These are phyloP conservation scores for Pulchroboletus neoregius DNA, from an alignment of 1,284 basidiomycete species.

Conservation along the genomic window DNA sequence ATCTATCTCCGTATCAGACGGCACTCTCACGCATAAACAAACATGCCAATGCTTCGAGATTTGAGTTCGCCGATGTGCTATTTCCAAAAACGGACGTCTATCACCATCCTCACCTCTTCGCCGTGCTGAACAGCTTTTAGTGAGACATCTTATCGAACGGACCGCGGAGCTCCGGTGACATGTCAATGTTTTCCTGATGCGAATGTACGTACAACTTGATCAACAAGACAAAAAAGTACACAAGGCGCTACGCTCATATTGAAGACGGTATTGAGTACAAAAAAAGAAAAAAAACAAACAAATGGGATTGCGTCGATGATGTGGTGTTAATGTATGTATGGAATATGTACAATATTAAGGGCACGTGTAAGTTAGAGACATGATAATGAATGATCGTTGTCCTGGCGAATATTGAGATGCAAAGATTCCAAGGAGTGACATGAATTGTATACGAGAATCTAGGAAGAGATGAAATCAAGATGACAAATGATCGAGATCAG, in stretches of 20 bases:
- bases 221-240: constrained; percentile 27
- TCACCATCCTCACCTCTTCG: constrained; percentile 1
- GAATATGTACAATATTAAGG: constrained; percentile 39
- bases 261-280: constrained; percentile 28
- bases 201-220: constrained; percentile 13
- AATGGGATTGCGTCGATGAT: constrained; percentile 31
- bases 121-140: constrained; percentile 10
- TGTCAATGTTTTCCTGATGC: constrained; percentile 4
- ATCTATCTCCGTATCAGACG: constrained; percentile 21
- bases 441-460: constrained; percentile 36
- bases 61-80: constrained; percentile 12
- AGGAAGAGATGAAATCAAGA: constrained; percentile 36
- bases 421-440: constrained; percentile 35
- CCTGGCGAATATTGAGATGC: constrained; percentile 35
- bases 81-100: constrained; percentile 12
- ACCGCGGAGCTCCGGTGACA: constrained; percentile 33
- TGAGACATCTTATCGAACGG: constrained; percentile 1
- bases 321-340: constrained; percentile 32
- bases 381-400: constrained; percentile 39
- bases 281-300: constrained; percentile 17
- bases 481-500: constrained; percentile 42
- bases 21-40: neutral
- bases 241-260: constrained; percentile 26
- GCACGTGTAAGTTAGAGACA: constrained; percentile 35
- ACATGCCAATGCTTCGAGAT: constrained; percentile 21